These are phyloP conservation scores for Penicillium sp. DNA, from an alignment of 2,329 filamentous ascomycete genomes.

Conservation along the genomic window DNA sequence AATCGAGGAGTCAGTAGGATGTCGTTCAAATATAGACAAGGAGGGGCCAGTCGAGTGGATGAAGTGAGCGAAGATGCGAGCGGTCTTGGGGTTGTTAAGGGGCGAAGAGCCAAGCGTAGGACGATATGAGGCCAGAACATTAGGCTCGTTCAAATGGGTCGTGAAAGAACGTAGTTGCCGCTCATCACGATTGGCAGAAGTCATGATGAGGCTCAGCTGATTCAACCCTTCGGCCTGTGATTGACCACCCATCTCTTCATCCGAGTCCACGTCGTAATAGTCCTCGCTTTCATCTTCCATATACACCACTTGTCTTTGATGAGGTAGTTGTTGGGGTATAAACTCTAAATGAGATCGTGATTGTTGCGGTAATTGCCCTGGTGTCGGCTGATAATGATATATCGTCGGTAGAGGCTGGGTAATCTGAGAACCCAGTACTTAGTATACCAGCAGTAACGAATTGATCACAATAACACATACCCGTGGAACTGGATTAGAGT, in stretches of 20 bases:
- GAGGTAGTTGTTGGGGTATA: constrained; percentile 12
- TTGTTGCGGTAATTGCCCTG: constrained; percentile 4
- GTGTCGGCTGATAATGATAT: constrained; percentile 15
- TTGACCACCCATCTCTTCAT: constrained; percentile 53
- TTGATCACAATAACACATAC: not conserved
- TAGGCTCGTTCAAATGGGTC: constrained; percentile 47
- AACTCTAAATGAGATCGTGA: constrained; percentile 9
- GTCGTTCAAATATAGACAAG: constrained; percentile 82
- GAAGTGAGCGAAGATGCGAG: constrained; percentile 85
- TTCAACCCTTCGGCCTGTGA: constrained; percentile 35
- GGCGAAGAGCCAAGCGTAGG: constrained; percentile 66
- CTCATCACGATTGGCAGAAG: constrained; percentile 44
- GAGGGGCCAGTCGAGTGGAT: constrained; percentile 81
- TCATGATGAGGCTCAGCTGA: constrained; percentile 44
- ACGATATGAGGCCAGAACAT: constrained; percentile 60
- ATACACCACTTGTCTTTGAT: constrained; percentile 29
- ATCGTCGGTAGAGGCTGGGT: constrained; percentile 1
- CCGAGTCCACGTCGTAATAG: constrained; percentile 59
- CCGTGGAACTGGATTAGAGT: not conserved
- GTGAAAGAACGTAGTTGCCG: constrained; percentile 50
- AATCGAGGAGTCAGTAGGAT: constrained; percentile 67
- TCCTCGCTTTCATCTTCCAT: constrained; percentile 58
- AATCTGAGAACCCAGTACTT: not conserved
- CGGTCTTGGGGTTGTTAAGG: constrained; percentile 73
- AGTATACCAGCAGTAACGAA: not conserved